Evolutionary conservation across 345 rosid species (phyloP), one percentile per base, ranked within the genome.

Genomic region (Fremontodendron californicum): DNA sequence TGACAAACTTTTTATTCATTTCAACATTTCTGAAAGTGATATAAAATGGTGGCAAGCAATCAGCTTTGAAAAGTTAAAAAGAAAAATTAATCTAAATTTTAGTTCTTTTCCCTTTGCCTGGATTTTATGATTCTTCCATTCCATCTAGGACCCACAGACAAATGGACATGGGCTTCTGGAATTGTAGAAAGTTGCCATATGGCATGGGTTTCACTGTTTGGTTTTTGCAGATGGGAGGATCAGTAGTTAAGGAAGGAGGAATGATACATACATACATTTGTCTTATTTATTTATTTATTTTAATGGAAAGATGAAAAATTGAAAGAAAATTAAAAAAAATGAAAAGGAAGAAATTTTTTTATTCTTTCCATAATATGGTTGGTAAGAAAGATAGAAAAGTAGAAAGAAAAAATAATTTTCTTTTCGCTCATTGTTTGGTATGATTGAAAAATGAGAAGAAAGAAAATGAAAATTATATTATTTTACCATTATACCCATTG

Each of bases 21-120:
- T 70, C 69, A 70, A 46, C 35, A 19, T 21, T 15, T 29, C 7
- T 40, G 74, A 78, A 54, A 79, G 19, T 51, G 29, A 79, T 57
- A 35, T 60, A 9, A 33, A 15, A 57, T 27, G 18, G 11, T 52
- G 13, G 69, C 39, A 39, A 39, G 69, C 11, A 46, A 70, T 29
- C 71, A 11, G 23, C 39, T 67, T 21, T 42, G 1, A n/a, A n/a
- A 21, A 9, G 1, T 52, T n/a, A n/a, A 9, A 54, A 54, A 54
- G 10, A 54, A n/a, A 10, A 11, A 12, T 3, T 33, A 33, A 33
- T 33, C 15, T 16, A 19, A 13, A 25, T 6, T 25, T 62, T 2
- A 33, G 35, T 65, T 35, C 5, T 12, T 40, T 66, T n/a, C 4
- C 54, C 31, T 16, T 12, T 25, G n/a, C n/a, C 46, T 42, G 54